phyloP scores from a whole-genome alignment of 2,329 filamentous ascomycete species.

The Aspergillus puulaauensis region DNA sequence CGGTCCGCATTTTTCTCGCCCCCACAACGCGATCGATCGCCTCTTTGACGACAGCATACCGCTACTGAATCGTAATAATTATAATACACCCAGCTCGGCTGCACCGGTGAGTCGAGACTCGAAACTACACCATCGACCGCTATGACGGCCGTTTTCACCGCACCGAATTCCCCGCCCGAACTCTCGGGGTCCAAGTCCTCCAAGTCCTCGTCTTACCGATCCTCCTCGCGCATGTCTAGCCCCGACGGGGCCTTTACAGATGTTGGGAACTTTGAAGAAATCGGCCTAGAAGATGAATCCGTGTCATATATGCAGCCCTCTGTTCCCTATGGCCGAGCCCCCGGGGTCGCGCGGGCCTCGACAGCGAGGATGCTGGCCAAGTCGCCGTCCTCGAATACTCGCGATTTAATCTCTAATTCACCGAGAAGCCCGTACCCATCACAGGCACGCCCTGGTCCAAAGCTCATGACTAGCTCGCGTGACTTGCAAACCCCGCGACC shows the following conservation, averaged over 20 bases:
- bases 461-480: slow-evolving; percentile 23
- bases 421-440: slow-evolving; percentile 22
- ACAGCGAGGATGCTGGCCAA: slow-evolving; percentile 28
- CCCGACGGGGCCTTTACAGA: slow-evolving; percentile 66
- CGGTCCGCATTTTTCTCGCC: slow-evolving; percentile 1
- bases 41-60: not conserved
- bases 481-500: slow-evolving; percentile 28
- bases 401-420: slow-evolving; percentile 34
- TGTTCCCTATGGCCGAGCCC: slow-evolving; percentile 29
- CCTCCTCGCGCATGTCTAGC: slow-evolving; percentile 71
- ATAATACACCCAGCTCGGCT: not conserved
- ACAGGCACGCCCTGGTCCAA: slow-evolving; percentile 27
- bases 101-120: not conserved
- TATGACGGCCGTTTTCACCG: slow-evolving; percentile 47
- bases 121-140: slow-evolving; percentile 19
- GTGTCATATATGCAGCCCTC: slow-evolving; percentile 35
- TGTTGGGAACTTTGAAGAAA: slow-evolving; percentile 86
- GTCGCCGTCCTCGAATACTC: slow-evolving; percentile 27
- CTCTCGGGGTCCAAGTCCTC: slow-evolving; percentile 85
- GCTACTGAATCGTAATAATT: not conserved
- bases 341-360: slow-evolving; percentile 26
- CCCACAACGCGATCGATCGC: slow-evolving; percentile 11
- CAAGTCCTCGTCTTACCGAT: slow-evolving; percentile 85
- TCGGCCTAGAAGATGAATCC: slow-evolving; percentile 74
- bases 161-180: slow-evolving; percentile 70